Base-by-base conservation (phyloP, 2,329 filamentous ascomycete genomes). In the Venturia pyrina region DNA sequence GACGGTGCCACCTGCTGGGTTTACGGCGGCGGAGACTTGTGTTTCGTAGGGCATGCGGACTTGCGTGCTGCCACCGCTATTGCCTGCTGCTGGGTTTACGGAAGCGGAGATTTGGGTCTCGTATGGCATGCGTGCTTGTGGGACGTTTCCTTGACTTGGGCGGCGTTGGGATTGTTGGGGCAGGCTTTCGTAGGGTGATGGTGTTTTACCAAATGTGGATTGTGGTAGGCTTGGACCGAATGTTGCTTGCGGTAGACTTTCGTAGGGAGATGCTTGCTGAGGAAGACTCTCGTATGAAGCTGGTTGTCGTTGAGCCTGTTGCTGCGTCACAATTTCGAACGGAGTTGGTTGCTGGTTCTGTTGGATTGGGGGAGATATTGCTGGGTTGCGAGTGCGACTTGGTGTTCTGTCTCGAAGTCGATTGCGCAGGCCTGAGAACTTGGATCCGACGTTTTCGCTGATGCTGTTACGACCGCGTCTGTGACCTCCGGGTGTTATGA, bases 371-470 rank as follows among this genome's bases (percentile, higher is more conserved):
- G 81, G 80, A 4, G 79, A 80, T 48, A 63, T 66, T 8, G 37
- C 19, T 66, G 80, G 82, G 65, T 77, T 77, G 34, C 82, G 78
- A 50, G 80, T 81, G 65, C 84, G 81, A 68, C 80, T 83, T 63
- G 78, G 83, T 71, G 81, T 85, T 48, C 64, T 57, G 57, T 66
- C 64, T 11, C 85, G 79, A 79, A 86, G 85, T 28, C 84, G 80
- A n/a, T 83, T 83, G 3, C 83, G 81, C 24, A 87, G 77, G 65
- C 75, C 70, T 65, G 75, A 75, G 68, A 78, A 76, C 68, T 82
- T 83, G 64, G 76, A 78, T 13, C 82, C 81, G 44, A 87, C 79
- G 66, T 80, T 83, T 64, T 86, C 84, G 69, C 83, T 85, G 43
- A 82, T 80, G 70, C 83, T 86, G 65, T 80, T 78, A 24, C 81